A percentile compares a stretch with the other conserved stretches of the same genome.
Conservation (phyloP, 805 yeast genomes). For the Yarrowia yakushimensis region DNA sequence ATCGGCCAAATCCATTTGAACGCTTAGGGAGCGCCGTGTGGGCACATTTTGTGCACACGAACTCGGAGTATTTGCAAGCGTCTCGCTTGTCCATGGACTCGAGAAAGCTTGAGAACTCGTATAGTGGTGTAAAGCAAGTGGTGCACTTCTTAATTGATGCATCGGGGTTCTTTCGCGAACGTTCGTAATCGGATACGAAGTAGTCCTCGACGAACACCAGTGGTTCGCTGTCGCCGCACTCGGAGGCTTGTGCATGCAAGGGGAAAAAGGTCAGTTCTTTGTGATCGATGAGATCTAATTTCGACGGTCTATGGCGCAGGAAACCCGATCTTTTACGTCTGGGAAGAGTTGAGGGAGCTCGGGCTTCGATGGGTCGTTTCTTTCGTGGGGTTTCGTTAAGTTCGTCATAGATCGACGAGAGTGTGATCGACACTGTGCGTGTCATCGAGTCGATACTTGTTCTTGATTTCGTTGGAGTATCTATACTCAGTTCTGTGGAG, state of each 20-base stretch:
- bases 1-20: neutral
- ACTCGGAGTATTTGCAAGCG: slow-evolving; percentile 4
- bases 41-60: slow-evolving; percentile 9
- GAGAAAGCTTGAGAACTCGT: slow-evolving; percentile 15
- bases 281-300: slow-evolving; percentile 42
- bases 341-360: slow-evolving; percentile 17
- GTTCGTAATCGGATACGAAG: slow-evolving; percentile 27
- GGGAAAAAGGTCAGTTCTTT: slow-evolving; percentile 41
- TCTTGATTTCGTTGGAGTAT: neutral
- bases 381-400: neutral
- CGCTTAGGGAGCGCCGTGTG: neutral
- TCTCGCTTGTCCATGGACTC: neutral
- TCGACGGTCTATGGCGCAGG: slow-evolving; percentile 33
- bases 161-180: neutral
- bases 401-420: slow-evolving; percentile 9
- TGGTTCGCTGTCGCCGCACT: slow-evolving; percentile 26
- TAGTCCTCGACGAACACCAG: slow-evolving; percentile 35
- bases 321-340: slow-evolving; percentile 24
- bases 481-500: neutral
- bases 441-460: neutral
- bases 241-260: slow-evolving; percentile 26
- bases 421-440: neutral
- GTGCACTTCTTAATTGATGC: slow-evolving; percentile 1
- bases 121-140: neutral
- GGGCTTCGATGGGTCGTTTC: slow-evolving; percentile 14